Evolutionary conservation across 192 early-diverging fungal species (phyloP).

Genomic region (Coemansia sp.): DNA sequence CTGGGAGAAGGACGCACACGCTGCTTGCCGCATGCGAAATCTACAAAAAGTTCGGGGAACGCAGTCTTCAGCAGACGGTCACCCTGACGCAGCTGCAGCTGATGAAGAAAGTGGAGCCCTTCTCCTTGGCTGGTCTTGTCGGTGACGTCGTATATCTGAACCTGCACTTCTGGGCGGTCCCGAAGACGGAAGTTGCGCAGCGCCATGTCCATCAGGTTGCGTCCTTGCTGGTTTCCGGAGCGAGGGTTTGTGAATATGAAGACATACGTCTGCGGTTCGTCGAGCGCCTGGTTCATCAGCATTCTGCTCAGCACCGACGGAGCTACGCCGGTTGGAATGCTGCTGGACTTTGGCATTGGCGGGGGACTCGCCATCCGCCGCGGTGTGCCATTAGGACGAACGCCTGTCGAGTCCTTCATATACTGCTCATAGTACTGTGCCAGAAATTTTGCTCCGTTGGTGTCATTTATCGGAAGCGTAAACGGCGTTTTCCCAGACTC

Average conservation of each 20-base stretch:
- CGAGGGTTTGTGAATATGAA: constrained; percentile 80
- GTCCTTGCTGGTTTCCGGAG: constrained; percentile 70
- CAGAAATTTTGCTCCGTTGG: constrained; percentile 34
- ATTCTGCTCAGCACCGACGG: constrained; percentile 22
- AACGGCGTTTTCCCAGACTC: constrained; percentile 43
- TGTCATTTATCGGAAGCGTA: constrained; percentile 23
- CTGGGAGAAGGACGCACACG: constrained; percentile 31
- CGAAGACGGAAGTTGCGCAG: constrained; percentile 70
- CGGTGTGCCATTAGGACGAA: constrained; percentile 7
- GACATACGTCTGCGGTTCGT: constrained; percentile 61
- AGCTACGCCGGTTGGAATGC: neutral
- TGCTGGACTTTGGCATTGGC: neutral
- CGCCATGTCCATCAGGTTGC: constrained; percentile 59
- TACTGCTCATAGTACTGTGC: constrained; percentile 50
- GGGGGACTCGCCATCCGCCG: constrained; percentile 10
- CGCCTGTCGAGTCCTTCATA: constrained; percentile 32
- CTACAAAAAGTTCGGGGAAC: constrained; percentile 50
- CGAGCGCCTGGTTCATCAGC: constrained; percentile 13
- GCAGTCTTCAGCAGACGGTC: constrained; percentile 45
- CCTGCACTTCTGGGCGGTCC: constrained; percentile 65
- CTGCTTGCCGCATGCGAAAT: constrained; percentile 6
- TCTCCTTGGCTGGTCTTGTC: constrained; percentile 57
- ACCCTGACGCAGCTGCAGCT: constrained; percentile 55
- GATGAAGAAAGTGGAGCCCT: constrained; percentile 63
- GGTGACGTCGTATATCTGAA: constrained; percentile 73